phyloP scores from a whole-genome alignment of 345 rosid genomes.

The Acer saccharum region DNA sequence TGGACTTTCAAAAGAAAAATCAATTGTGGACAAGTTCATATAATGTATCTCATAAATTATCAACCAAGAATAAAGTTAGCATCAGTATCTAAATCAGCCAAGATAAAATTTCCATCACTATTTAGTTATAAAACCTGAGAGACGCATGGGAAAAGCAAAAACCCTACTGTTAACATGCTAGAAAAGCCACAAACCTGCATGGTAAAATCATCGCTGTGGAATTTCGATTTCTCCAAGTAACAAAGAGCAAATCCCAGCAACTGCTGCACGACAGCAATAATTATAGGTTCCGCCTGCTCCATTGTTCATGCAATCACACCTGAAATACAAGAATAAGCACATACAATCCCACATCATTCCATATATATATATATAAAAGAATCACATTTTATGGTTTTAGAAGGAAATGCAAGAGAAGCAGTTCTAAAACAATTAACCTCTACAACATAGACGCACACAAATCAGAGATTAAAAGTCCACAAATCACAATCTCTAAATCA shows the following conservation, averaged over 20 bases:
- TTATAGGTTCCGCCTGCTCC: slow-evolving; percentile 62
- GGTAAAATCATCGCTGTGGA: slow-evolving; percentile 48
- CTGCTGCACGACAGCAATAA: slow-evolving; percentile 63
- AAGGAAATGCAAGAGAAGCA: no score
- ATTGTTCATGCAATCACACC: no score
- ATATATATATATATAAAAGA: no score
- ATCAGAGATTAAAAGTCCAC: no score
- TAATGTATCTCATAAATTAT: not conserved
- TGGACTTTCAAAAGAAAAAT: not conserved
- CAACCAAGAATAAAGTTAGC: not conserved
- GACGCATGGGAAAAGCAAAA: not conserved
- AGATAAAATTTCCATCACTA: slow-evolving; percentile 10
- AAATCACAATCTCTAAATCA: no score
- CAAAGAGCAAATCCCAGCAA: slow-evolving; percentile 76
- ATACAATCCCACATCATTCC: no score
- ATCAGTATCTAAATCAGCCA: not conserved
- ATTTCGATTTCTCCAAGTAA: slow-evolving; percentile 70
- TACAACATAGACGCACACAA: no score
- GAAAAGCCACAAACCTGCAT: slow-evolving; percentile 60
- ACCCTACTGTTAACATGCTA: not conserved
- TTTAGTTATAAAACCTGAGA: slow-evolving; percentile 1
- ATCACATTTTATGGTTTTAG: no score
- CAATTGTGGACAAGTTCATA: not conserved
- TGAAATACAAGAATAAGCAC: no score
- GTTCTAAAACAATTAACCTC: no score